Evolutionary conservation across 495 filamentous ascomycete species (phyloP).

Genomic region (Aspergillus bertholletiae): DNA sequence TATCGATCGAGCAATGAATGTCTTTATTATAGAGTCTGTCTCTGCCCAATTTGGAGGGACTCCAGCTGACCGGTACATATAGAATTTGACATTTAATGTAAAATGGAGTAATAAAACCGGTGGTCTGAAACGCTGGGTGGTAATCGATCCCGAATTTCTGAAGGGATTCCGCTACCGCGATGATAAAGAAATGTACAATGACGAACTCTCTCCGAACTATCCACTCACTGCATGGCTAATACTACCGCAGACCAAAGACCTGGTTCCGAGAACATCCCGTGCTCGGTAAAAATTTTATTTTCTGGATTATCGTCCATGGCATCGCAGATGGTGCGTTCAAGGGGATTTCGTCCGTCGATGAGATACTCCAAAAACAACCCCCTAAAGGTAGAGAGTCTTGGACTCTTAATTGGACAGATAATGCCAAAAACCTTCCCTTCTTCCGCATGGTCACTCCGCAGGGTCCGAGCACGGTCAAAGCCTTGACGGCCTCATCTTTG

Average conservation of each 20-base stretch:
- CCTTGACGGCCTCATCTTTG: conserved; percentile 11
- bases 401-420: conserved; percentile 12
- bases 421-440: conserved; percentile 8
- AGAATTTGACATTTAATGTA: conserved; percentile 17
- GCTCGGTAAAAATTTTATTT: conserved; percentile 19
- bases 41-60: background rate
- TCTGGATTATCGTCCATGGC: conserved; percentile 17
- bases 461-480: conserved; percentile 4
- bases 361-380: conserved; percentile 15
- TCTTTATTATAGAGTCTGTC: conserved; percentile 19
- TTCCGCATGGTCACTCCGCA: conserved; percentile 10
- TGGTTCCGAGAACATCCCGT: conserved; percentile 18
- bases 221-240: background rate
- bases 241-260: conserved; percentile 8
- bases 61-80: background rate
- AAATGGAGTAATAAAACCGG: conserved; percentile 4
- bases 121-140: conserved; percentile 16
- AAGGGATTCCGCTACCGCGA: conserved; percentile 16
- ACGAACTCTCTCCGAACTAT: background rate
- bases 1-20: conserved; percentile 17
- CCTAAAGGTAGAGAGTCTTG: too few species aligned
- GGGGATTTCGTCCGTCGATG: conserved; percentile 9
- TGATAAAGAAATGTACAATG: conserved; percentile 5
- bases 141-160: conserved; percentile 17
- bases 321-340: too few species aligned